Base-by-base conservation (phyloP, 768 basidiomycete genomes). In the Boletellus emodensis region DNA sequence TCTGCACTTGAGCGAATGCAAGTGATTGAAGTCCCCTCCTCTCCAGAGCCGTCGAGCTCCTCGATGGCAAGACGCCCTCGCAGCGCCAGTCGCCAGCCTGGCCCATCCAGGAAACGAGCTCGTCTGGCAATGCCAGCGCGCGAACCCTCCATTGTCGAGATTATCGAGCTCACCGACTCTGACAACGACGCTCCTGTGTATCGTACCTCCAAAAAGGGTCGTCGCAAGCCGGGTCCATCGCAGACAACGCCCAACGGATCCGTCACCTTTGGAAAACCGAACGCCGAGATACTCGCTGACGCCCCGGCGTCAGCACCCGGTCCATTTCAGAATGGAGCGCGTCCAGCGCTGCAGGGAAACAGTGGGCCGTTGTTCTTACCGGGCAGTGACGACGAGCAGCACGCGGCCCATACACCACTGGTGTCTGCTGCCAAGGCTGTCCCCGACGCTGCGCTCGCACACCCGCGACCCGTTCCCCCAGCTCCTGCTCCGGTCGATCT, bases 101-200 rank as follows among this genome's bases (percentile, higher is more conserved):
- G 55, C 3, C 49, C 59, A 3, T 52, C 57, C 1, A 56, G 35
- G 33, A 66, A 56, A 39, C 54, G 59, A 1, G n/a, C 26, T 8
- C 52, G 55, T 38, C 11, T 46, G 17, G 39, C 48, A 18, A 10
- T 30, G 8, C 30, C 30, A 11, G 40, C 46, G n/a, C 50, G 36
- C 48, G 55, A 44, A 17, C 42, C 48, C 6, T 56, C 61, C 37
- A 2, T 52, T 14, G 10, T 52, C 37, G 61, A 71, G 46, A 65
- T 80, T 22, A 79, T 82, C 52, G 80, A 80, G 55, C 65, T 82
- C 53, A 71, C 75, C 1, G 80, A 83, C 59, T 77, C 78, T 20
- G 78, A 80, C 40, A 61, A 66, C 44, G 78, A 77, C 38, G 35
- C 36, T 14, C 24, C 44, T 44, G 7, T 44, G 49, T 47, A 49